These are phyloP conservation scores for Catharanthus roseus DNA, from an alignment of 257 asterid species.

Conservation along the genomic window DNA sequence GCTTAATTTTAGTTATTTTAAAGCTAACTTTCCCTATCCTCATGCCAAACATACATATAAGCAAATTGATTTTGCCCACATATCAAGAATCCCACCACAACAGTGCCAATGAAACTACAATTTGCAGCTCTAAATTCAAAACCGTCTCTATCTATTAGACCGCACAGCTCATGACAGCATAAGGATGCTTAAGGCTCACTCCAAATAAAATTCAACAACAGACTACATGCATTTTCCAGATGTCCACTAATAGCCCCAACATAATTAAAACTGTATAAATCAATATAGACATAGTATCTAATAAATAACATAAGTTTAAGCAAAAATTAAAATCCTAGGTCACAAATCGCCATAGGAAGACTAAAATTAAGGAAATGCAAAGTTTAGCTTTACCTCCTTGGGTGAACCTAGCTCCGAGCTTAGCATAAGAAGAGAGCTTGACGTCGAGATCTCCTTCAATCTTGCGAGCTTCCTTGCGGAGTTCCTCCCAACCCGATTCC, in stretches of 20 bases:
- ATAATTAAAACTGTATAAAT: not conserved
- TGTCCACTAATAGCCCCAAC: not conserved
- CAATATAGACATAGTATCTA: not conserved
- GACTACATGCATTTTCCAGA: not conserved
- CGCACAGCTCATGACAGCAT: not conserved
- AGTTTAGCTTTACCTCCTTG: constrained; percentile 55
- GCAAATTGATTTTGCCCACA: not conserved
- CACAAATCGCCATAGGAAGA: not conserved
- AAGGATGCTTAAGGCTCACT: not conserved
- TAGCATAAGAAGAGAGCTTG: constrained; percentile 92
- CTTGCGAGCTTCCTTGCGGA: constrained; percentile 90
- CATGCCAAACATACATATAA: not conserved
- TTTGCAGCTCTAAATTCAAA: not conserved
- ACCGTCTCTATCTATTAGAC: not conserved
- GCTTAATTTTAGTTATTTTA: not conserved
- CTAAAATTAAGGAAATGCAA: not conserved
- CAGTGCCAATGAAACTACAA: not conserved
- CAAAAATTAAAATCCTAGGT: constrained; percentile 1
- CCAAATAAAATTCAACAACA: not conserved
- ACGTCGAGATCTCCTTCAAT: constrained; percentile 98
- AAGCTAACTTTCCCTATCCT: not conserved
- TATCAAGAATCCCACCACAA: not conserved
- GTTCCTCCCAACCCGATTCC: constrained; percentile 99
- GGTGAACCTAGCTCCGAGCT: constrained; percentile 85
- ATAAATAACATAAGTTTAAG: not conserved